Evolutionary conservation across 1,139 yeast species (phyloP).

Genomic region (Protomyces pachydermus): DNA sequence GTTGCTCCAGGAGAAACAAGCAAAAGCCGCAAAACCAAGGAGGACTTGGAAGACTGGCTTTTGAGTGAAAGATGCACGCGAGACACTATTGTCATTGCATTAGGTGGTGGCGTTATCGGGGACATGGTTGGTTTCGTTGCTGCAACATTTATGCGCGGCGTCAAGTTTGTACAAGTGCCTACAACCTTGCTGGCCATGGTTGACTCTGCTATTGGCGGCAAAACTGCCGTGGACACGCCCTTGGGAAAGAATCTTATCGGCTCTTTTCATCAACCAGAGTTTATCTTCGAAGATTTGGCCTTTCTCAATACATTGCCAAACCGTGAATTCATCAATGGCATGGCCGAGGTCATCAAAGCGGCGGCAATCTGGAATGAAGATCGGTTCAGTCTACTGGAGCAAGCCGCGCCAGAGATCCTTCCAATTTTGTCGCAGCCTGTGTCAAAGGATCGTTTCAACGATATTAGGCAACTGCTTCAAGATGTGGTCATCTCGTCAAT

Average conservation of each 20-base stretch:
- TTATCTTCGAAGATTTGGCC: conserved; percentile 80
- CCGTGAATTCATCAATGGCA: conserved; percentile 93
- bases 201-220: conserved; percentile 97
- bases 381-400: conserved; percentile 80
- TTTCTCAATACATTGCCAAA: conserved; percentile 85
- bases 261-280: conserved; percentile 94
- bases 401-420: conserved; percentile 63
- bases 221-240: conserved; percentile 98
- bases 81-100: conserved; percentile 89
- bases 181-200: conserved; percentile 95
- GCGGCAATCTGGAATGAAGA: conserved; percentile 96
- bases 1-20: conserved; percentile 93
- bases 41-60: conserved; percentile 85
- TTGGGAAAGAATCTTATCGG: conserved; percentile 94
- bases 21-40: conserved; percentile 84
- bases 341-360: conserved; percentile 97
- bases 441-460: conserved; percentile 13
- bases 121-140: conserved; percentile 99
- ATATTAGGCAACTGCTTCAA: conserved; percentile 67
- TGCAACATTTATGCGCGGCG: conserved; percentile 98
- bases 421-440: conserved; percentile 45
- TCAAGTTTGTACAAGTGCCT: conserved; percentile 88
- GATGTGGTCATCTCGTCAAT: conserved; percentile 81
- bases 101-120: conserved; percentile 92
- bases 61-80: conserved; percentile 86